Percentiles rank a stretch among this genome's conserved stretches.
These are phyloP conservation scores for Elongisporangium prolatum DNA, from an alignment of 352 stramenopile species.

Conservation along the genomic window DNA sequence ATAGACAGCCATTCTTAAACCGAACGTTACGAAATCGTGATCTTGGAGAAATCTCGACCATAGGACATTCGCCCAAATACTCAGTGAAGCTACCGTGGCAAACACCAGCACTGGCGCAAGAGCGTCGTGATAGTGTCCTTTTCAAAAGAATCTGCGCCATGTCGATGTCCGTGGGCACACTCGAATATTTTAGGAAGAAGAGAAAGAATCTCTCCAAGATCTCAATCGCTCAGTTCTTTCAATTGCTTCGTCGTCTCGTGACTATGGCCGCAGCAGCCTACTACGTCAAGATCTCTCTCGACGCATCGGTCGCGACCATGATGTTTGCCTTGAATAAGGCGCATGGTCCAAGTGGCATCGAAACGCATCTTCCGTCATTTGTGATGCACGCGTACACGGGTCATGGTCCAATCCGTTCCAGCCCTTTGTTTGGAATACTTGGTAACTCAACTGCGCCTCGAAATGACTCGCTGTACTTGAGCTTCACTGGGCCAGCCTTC, in stretches of 20 bases:
- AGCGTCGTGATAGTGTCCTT: no score
- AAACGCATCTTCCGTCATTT: neutral
- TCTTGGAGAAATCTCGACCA: no score
- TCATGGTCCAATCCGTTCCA: slow-evolving; percentile 17
- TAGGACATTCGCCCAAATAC: no score
- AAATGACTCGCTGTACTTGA: slow-evolving; percentile 27
- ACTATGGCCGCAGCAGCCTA: slow-evolving; percentile 23
- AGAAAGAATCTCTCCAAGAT: neutral
- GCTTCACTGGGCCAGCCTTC: slow-evolving; percentile 3
- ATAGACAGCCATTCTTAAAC: no score
- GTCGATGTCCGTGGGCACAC: neutral
- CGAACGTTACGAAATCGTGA: no score
- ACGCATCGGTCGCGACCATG: slow-evolving; percentile 17
- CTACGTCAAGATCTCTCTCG: slow-evolving; percentile 23
- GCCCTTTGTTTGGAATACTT: slow-evolving; percentile 20
- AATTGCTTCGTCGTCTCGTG: slow-evolving; percentile 15
- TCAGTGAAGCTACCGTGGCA: no score
- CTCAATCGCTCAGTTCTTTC: slow-evolving; percentile 10
- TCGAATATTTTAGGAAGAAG: neutral
- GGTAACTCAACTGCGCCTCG: slow-evolving; percentile 13
- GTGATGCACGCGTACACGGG: neutral
- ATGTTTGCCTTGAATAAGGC: slow-evolving; percentile 10
- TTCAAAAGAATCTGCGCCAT: no score
- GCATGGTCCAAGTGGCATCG: neutral
- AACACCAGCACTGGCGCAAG: no score